Evolutionary conservation across 73 alveolate genomes (phyloP), one percentile per base, ranked within the genome.

Genomic region (Uronychia setigera): DNA sequence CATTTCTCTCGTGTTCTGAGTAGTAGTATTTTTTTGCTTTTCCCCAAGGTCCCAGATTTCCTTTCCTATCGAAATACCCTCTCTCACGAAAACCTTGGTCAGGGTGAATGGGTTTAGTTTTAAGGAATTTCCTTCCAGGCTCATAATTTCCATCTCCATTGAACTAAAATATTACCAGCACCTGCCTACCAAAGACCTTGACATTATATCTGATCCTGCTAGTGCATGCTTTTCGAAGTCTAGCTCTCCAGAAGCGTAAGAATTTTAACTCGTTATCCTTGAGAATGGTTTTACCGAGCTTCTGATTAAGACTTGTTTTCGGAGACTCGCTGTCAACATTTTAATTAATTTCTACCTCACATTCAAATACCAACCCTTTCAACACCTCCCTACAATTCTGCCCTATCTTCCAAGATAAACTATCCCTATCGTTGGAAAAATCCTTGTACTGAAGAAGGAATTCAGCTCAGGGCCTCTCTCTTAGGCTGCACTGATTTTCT

Each of bases 351-450:
- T 46, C 67, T 19, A 46, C 67, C 67, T 46, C 67, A 46, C 67
- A 46, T 46, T 46, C 67, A 46, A 46, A 46, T 19, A 5, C 67
- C 67, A n/a, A n/a, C n/a, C n/a, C n/a, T n/a, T n/a, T n/a, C n/a
- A n/a, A n/a, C n/a, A n/a, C n/a, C n/a, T n/a, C n/a, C n/a, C n/a
- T n/a, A n/a, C n/a, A n/a, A n/a, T 19, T 35, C 85, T 0, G 78
- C 85, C 59, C 46, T 57, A 46, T 88, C 91, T 0, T 83, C 91
- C 1, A 57, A 19, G 35, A 88, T 29, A 31, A 88, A 76, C 58
- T 88, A 1, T 0, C 34, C 31, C 94, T 35, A 77, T 88, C 94
- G 31, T 77, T 82, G 31, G 58, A 27, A 29, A 32, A 75, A 84
- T 83, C 88, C 33, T 32, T 0, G 81, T 57, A 76, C 76, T 88